Percentiles rank a stretch among this genome's conserved stretches.
Evolutionary conservation across 2,329 filamentous ascomycete genomes (phyloP).

Genomic region (Hypoxylon sp.): DNA sequence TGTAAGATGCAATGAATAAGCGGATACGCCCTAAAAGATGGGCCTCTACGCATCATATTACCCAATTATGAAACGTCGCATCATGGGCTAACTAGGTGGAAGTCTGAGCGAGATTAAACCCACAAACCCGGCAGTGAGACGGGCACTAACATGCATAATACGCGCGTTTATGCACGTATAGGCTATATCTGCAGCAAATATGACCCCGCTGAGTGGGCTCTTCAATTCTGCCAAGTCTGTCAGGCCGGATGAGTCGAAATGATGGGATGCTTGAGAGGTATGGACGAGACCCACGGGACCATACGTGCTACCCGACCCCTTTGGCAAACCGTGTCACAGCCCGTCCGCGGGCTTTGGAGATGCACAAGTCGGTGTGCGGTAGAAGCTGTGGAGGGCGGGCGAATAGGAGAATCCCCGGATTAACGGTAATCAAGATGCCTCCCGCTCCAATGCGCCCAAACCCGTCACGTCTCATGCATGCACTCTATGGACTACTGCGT

Average conservation of each 20-base stretch:
- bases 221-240: constrained; percentile 6
- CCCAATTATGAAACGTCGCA: constrained; percentile 21
- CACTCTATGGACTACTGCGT: neutral
- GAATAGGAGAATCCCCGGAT: constrained; percentile 26
- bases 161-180: constrained; percentile 11
- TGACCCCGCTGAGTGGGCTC: neutral
- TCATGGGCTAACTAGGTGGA: neutral
- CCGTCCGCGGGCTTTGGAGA: constrained; percentile 28
- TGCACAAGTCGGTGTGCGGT: constrained; percentile 31
- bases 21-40: neutral
- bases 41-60: neutral
- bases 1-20: constrained; percentile 17
- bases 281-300: constrained; percentile 18
- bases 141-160: constrained; percentile 10
- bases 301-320: constrained; percentile 13
- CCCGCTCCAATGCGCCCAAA: constrained; percentile 2
- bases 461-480: constrained; percentile 13
- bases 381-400: neutral
- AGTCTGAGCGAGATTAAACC: neutral
- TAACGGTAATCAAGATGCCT: constrained; percentile 12
- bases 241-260: constrained; percentile 33
- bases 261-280: constrained; percentile 6
- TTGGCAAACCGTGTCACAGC: constrained; percentile 10
- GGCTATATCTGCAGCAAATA: neutral
- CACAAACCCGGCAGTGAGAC: neutral